Evolutionary conservation across 2,329 filamentous ascomycete genomes (phyloP).

Genomic region (Cladophialophora immunda): DNA sequence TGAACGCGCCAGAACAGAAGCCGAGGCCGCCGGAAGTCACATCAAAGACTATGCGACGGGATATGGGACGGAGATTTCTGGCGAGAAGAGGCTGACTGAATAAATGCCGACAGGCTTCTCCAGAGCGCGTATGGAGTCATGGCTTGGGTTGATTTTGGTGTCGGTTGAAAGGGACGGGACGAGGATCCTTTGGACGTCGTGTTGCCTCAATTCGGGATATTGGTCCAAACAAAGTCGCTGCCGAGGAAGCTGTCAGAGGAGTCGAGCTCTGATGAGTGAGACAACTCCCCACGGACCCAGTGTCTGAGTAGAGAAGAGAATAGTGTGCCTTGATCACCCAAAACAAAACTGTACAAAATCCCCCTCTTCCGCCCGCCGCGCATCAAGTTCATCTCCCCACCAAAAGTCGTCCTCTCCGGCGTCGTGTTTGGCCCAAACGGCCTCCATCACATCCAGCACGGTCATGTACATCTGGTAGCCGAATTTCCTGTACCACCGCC

Average conservation of each 20-base stretch:
- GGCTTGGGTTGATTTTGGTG: background rate
- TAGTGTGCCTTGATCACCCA: conserved; percentile 1
- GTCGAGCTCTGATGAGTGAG: too few relatives aligned
- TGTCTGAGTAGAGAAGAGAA: background rate
- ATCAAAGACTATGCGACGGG: background rate
- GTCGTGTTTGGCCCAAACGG: conserved; percentile 21
- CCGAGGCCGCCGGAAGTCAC: background rate
- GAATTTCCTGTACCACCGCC: conserved; percentile 22
- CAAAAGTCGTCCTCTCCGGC: conserved; percentile 23
- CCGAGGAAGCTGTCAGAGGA: too few relatives aligned
- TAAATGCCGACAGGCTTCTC: background rate
- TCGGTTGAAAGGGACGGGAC: background rate
- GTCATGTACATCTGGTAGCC: conserved; percentile 30
- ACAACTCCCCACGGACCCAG: background rate
- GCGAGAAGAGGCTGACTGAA: background rate
- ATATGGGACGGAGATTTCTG: background rate
- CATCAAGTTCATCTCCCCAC: conserved; percentile 29
- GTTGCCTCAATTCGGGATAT: too few relatives aligned
- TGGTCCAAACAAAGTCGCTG: too few relatives aligned
- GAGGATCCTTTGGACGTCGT: too few relatives aligned
- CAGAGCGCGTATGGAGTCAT: background rate
- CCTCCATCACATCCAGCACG: conserved; percentile 18
- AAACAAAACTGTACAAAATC: conserved; percentile 29
- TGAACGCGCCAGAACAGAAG: background rate
- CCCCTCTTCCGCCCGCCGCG: conserved; percentile 17